Percentiles rank a stretch among this genome's conserved stretches.
These are phyloP conservation scores for Porodaedalea pini DNA, from an alignment of 1,284 basidiomycete species.

Conservation along the genomic window DNA sequence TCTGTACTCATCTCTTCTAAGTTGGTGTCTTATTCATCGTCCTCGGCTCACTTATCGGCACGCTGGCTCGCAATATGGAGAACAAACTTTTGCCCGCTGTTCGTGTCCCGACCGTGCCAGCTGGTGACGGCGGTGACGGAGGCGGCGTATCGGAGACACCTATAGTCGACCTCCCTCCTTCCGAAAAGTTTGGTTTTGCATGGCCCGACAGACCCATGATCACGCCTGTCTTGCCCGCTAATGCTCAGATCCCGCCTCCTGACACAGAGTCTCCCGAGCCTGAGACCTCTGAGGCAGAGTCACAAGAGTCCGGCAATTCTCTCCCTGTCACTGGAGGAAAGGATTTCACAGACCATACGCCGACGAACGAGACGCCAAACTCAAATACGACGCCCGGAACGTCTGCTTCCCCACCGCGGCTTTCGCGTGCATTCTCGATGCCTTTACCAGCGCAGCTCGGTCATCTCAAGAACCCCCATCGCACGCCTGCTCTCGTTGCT, in stretches of 20 bases:
- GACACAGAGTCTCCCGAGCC: constrained; percentile 8
- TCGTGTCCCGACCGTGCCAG: constrained; percentile 34
- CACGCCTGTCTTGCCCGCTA: constrained; percentile 35
- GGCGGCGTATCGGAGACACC: constrained; percentile 32
- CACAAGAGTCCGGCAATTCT: constrained; percentile 15
- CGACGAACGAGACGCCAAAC: constrained; percentile 12
- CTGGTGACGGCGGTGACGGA: constrained; percentile 30
- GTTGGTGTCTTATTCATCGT: constrained; percentile 15
- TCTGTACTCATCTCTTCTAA: not conserved
- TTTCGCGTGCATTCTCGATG: constrained; percentile 68
- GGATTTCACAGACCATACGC: constrained; percentile 12
- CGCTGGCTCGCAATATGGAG: constrained; percentile 15
- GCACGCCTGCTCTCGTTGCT: constrained; percentile 26
- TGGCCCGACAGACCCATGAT: constrained; percentile 41
- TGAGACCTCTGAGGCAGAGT: constrained; percentile 18
- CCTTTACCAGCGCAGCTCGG: constrained; percentile 68
- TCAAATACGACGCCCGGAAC: constrained; percentile 3
- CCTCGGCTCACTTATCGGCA: constrained; percentile 27
- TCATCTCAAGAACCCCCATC: constrained; percentile 61
- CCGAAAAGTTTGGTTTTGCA: constrained; percentile 48
- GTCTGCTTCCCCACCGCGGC: constrained; percentile 39
- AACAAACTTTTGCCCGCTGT: constrained; percentile 33
- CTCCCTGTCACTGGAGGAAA: not conserved
- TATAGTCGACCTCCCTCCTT: constrained; percentile 38
- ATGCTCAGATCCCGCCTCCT: constrained; percentile 28